A percentile compares a stretch with the other conserved stretches of the same genome.
Evolutionary conservation across 495 filamentous ascomycete species (phyloP).

Genomic region (Penicillium lividum): DNA sequence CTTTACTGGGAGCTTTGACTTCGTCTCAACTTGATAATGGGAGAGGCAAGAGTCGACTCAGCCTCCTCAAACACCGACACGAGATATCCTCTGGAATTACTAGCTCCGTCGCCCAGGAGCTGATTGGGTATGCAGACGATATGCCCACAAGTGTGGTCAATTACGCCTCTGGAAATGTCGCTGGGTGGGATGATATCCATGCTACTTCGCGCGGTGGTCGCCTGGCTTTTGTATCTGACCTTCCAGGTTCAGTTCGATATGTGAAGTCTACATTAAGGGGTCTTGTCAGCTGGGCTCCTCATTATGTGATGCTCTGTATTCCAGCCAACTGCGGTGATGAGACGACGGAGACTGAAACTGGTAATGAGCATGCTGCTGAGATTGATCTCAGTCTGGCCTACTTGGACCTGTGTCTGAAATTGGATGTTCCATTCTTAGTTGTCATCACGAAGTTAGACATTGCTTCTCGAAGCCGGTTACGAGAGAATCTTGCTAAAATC

Average conservation of each 20-base stretch:
- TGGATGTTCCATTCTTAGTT: constrained; percentile 73
- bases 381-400: constrained; percentile 76
- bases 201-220: constrained; percentile 68
- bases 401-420: constrained; percentile 80
- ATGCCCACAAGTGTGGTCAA: constrained; percentile 63
- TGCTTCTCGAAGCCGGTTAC: constrained; percentile 68
- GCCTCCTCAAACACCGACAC: constrained; percentile 89
- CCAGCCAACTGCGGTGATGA: constrained; percentile 72
- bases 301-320: constrained; percentile 88
- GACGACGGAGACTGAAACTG: constrained; percentile 48
- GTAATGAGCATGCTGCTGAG: constrained; percentile 50
- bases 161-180: constrained; percentile 81
- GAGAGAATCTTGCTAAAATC: constrained; percentile 66
- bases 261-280: constrained; percentile 83
- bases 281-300: constrained; percentile 92
- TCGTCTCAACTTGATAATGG: constrained; percentile 90
- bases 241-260: constrained; percentile 85
- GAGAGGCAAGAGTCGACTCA: constrained; percentile 81
- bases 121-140: constrained; percentile 72
- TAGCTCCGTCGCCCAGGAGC: constrained; percentile 88
- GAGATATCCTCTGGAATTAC: constrained; percentile 90
- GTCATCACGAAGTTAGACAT: constrained; percentile 91
- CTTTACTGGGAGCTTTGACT: constrained; percentile 82
- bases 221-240: constrained; percentile 84
- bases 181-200: constrained; percentile 95